Conservation (phyloP, 2,329 filamentous ascomycete species). For the Diplodia mutila region DNA sequence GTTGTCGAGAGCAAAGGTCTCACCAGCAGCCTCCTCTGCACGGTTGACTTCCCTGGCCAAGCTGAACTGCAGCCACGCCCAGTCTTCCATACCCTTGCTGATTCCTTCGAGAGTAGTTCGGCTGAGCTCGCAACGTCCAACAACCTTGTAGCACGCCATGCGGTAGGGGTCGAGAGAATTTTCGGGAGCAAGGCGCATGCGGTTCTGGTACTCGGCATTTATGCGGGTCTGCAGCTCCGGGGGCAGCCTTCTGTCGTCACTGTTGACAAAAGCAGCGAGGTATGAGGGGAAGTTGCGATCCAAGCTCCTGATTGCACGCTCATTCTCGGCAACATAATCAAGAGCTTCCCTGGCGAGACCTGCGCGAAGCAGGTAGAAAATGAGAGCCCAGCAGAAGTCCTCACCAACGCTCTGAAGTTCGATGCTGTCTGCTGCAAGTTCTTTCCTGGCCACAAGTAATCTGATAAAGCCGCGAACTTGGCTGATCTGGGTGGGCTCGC, state of each 20-base stretch:
- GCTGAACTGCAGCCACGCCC: constrained; percentile 69
- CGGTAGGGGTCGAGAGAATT: constrained; percentile 91
- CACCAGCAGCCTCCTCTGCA: constrained; percentile 64
- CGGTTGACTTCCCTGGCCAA: constrained; percentile 65
- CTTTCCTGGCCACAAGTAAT: constrained; percentile 76
- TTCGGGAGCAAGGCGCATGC: constrained; percentile 80
- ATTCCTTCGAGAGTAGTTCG: constrained; percentile 61
- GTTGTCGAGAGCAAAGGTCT: constrained; percentile 66
- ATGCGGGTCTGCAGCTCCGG: constrained; percentile 83
- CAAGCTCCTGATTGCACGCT: constrained; percentile 81
- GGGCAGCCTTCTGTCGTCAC: constrained; percentile 74
- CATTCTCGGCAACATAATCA: constrained; percentile 80
- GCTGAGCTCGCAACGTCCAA: constrained; percentile 73
- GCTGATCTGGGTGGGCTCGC: constrained; percentile 82
- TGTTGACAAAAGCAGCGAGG: constrained; percentile 79
- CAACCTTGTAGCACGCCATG: constrained; percentile 97
- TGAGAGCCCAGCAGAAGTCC: constrained; percentile 89
- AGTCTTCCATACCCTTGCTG: constrained; percentile 65
- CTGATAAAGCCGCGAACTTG: constrained; percentile 93
- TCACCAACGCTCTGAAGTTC: constrained; percentile 70
- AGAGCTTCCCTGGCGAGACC: constrained; percentile 84
- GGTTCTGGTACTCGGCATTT: constrained; percentile 85
- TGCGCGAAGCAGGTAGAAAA: constrained; percentile 87
- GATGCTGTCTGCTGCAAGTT: constrained; percentile 78
- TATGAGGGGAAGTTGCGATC: constrained; percentile 90